Evolutionary conservation across 2,329 filamentous ascomycete genomes (phyloP), one percentile per base, ranked within the genome.

Genomic region (Cercospora brassicicola): DNA sequence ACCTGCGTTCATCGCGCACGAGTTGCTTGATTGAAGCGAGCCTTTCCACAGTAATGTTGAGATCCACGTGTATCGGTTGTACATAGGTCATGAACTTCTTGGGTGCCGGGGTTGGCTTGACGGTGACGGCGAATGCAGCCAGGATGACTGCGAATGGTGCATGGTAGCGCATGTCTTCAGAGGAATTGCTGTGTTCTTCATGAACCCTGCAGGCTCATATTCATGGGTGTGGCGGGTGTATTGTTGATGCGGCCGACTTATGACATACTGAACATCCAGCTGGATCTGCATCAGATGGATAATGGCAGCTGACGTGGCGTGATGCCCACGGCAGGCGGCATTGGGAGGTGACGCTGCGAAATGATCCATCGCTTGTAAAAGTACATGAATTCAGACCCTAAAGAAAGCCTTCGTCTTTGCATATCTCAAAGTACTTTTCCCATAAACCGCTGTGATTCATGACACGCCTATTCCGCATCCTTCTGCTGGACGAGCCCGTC

Each of bases 401-500:
- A 45, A 48, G 57, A 67, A 63, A 60, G 62, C 53, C 48, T 42
- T 67, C 66, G 61, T 62, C 53, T 36, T 42, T 64, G 66, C 59
- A 62, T 68, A 55, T 55, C 20, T 61, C 31, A 57, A 57, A 33
- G 30, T 30, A 57, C 53, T 57, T 57, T 56, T 57, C 26, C 20
- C 26, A 4, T 9, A 15, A 13, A 57, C 30, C 53, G 53, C 53
- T 31, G 26, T 28, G n/a, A 31, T 57, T 15, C 26, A 30, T 57
- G 26, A 18, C 53, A 51, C 53, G 15, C 26, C 62, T 66, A 68
- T 59, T 68, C 67, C 9, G 48, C 67, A 42, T 68, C 67, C 31
- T 65, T 57, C 18, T 65, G 59, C 53, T 65, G 48, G 30, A 68
- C 63, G 28, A 36, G 59, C 18, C 72, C 73, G 36, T 71, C 92